phyloP scores from a whole-genome alignment of 2,329 filamentous ascomycete species.

The Reticulascus tulasneorum region DNA sequence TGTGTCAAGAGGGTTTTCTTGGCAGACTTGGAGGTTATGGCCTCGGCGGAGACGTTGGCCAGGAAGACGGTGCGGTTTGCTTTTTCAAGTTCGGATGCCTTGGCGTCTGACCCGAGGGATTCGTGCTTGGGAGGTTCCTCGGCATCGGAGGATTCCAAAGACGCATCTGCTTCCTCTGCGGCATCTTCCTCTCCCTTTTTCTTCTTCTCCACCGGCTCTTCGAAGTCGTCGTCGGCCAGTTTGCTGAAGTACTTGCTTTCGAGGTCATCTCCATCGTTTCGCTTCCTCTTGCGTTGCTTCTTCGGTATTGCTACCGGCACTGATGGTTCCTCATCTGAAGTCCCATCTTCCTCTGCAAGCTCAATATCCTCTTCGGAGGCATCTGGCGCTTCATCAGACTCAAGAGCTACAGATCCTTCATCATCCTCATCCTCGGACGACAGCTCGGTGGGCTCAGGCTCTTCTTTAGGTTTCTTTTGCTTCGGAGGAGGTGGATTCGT shows the following conservation, averaged over 20 bases:
- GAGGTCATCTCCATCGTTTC: slow-evolving; percentile 65
- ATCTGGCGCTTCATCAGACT: slow-evolving; percentile 16
- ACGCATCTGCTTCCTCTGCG: slow-evolving; percentile 34
- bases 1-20: slow-evolving; percentile 76
- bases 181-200: slow-evolving; percentile 39
- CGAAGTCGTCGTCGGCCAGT: slow-evolving; percentile 52
- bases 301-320: slow-evolving; percentile 34
- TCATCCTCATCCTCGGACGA: slow-evolving; percentile 12
- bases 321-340: slow-evolving; percentile 34
- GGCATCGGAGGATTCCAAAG: slow-evolving; percentile 31
- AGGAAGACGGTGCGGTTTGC: slow-evolving; percentile 88
- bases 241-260: slow-evolving; percentile 68
- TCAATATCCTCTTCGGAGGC: slow-evolving; percentile 1
- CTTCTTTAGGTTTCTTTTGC: slow-evolving; percentile 28
- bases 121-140: slow-evolving; percentile 52
- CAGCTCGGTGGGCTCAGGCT: slow-evolving; percentile 18
- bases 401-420: slow-evolving; percentile 19
- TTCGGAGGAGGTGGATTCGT: slow-evolving; percentile 27
- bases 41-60: slow-evolving; percentile 80
- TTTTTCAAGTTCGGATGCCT: slow-evolving; percentile 69
- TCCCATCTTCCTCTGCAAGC: slow-evolving; percentile 19
- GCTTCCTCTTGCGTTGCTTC: slow-evolving; percentile 61
- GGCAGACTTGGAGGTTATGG: slow-evolving; percentile 75
- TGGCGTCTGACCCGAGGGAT: slow-evolving; percentile 49
- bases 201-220: slow-evolving; percentile 47